Conservation (phyloP, 495 filamentous ascomycete species). For the Beverwykella pulmonaria region DNA sequence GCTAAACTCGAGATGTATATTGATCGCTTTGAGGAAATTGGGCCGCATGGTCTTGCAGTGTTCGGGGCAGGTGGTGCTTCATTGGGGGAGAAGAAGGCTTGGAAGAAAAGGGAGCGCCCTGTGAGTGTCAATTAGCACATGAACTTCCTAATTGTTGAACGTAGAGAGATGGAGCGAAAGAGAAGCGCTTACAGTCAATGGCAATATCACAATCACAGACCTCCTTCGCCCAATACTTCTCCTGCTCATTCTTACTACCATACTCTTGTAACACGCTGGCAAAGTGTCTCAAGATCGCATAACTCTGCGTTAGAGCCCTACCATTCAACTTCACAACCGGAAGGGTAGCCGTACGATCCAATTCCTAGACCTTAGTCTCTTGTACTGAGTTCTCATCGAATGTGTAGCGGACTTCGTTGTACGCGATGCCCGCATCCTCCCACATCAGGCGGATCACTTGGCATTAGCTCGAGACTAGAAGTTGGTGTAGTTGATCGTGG, state of each 20-base stretch:
- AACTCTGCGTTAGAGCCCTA: constrained; percentile 48
- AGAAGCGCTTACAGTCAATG: constrained; percentile 35
- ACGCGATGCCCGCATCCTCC: constrained; percentile 51
- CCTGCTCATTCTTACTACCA: constrained; percentile 45
- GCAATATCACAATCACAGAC: constrained; percentile 50
- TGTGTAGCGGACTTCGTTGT: constrained; percentile 48
- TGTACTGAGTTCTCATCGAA: too few species aligned
- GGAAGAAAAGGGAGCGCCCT: constrained; percentile 42
- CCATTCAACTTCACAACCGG: constrained; percentile 51
- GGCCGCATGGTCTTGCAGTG: background rate
- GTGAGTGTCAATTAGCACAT: too few species aligned
- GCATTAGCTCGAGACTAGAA: constrained; percentile 50
- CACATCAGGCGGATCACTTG: constrained; percentile 48
- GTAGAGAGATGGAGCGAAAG: background rate
- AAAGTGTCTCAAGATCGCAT: constrained; percentile 50
- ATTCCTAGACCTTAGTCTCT: constrained; percentile 43
- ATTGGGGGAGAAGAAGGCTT: constrained; percentile 38
- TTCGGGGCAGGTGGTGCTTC: constrained; percentile 1
- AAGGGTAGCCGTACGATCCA: constrained; percentile 46
- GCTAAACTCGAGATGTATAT: background rate
- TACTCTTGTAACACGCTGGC: constrained; percentile 47
- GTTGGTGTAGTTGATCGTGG: constrained; percentile 44
- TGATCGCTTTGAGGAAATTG: constrained; percentile 2
- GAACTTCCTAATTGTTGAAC: background rate
- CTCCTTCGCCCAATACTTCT: constrained; percentile 51